Conservation (phyloP, 306 rosid genomes). For the Hippophae tibetana region DNA sequence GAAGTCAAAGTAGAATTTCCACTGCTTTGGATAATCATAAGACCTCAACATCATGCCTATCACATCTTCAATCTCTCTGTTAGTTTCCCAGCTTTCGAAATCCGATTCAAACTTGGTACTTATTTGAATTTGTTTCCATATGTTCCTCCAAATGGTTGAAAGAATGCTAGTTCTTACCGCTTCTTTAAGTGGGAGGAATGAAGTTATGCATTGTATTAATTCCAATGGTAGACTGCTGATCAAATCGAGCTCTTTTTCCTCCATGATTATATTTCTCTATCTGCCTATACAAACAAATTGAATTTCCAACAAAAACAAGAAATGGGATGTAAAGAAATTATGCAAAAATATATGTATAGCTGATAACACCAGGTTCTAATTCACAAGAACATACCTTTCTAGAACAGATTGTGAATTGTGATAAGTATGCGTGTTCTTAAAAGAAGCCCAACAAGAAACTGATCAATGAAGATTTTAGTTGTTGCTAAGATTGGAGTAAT, state of each 20-base stretch:
- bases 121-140: conserved; percentile 12
- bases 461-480: no score
- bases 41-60: conserved; percentile 11
- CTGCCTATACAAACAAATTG: no score
- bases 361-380: no score
- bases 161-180: conserved; percentile 16
- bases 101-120: conserved; percentile 1
- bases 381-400: no score
- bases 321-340: no score
- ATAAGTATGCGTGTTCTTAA: no score
- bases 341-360: no score
- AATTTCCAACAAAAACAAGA: no score
- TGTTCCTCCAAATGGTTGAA: conserved; percentile 15
- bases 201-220: conserved; percentile 6
- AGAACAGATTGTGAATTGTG: no score
- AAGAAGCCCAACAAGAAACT: no score
- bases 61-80: not conserved
- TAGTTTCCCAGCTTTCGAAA: not conserved
- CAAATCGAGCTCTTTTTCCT: conserved; percentile 9
- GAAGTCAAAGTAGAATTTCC: not conserved
- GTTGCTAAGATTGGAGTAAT: no score
- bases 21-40: conserved; percentile 7
- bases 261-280: not conserved
- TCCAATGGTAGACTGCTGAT: conserved; percentile 18
- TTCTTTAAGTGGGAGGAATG: conserved; percentile 22